Evolutionary conservation across 441 rosid species (phyloP).

Genomic region (Iberis amara): DNA sequence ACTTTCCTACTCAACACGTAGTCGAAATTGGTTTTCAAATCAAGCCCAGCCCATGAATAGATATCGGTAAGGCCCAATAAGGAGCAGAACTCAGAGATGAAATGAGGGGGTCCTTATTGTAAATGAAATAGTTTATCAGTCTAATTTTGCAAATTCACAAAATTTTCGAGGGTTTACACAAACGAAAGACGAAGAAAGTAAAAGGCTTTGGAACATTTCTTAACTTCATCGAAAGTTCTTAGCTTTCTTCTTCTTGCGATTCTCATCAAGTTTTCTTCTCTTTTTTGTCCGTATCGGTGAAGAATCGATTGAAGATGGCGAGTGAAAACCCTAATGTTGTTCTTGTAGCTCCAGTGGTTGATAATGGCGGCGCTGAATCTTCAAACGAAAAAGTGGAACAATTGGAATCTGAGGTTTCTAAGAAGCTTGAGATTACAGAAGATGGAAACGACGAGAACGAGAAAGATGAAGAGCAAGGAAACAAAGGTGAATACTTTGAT

Average conservation of each 20-base stretch:
- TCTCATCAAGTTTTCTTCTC: neutral
- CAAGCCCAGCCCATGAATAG: neutral
- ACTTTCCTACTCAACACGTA: too few species aligned
- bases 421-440: slow-evolving; percentile 35
- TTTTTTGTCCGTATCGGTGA: neutral
- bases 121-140: neutral
- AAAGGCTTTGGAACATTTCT: neutral
- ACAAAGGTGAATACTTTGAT: slow-evolving; percentile 39
- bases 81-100: neutral
- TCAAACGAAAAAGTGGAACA: slow-evolving; percentile 23
- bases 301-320: slow-evolving; percentile 40
- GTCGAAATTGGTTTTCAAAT: neutral
- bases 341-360: slow-evolving; percentile 34
- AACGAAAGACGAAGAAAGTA: slow-evolving; percentile 1
- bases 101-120: neutral
- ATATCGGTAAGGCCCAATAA: slow-evolving; percentile 12
- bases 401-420: slow-evolving; percentile 28
- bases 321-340: slow-evolving; percentile 33
- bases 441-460: slow-evolving; percentile 35
- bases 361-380: slow-evolving; percentile 37
- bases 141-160: slow-evolving; percentile 2
- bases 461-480: slow-evolving; percentile 40
- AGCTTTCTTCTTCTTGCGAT: slow-evolving; percentile 1
- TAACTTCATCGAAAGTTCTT: neutral
- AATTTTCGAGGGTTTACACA: slow-evolving; percentile 9